phyloP scores from a whole-genome alignment of 257 asterid species.

The Ehretia macrophylla region DNA sequence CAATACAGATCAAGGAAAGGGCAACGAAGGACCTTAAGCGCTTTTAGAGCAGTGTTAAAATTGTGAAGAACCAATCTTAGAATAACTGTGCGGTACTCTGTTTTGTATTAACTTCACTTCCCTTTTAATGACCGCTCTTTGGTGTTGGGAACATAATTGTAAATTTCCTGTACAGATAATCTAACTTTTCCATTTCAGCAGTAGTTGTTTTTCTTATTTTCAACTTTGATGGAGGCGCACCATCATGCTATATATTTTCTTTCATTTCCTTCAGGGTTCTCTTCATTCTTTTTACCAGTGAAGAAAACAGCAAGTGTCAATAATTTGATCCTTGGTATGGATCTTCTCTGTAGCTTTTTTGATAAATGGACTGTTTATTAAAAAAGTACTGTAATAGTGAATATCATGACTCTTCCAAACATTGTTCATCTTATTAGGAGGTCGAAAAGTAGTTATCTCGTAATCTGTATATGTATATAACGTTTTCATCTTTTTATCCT shows the following conservation, averaged over 20 bases:
- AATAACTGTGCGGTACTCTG: background rate
- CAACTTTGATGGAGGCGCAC: no score
- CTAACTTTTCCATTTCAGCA: background rate
- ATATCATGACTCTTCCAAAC: no score
- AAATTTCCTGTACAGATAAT: constrained; percentile 21
- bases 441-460: no score
- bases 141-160: constrained; percentile 6
- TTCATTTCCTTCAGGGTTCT: no score
- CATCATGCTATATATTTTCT: no score
- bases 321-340: background rate
- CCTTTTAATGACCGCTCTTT: background rate
- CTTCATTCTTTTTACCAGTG: no score
- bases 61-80: constrained; percentile 71
- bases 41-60: constrained; percentile 72
- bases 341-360: background rate
- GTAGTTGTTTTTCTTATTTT: background rate
- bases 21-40: constrained; percentile 93
- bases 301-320: background rate
- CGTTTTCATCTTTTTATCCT: no score
- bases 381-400: no score
- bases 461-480: no score
- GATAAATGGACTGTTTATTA: background rate
- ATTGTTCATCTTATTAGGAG: no score
- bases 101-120: background rate
- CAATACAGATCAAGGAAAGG: constrained; percentile 89